A percentile compares a stretch with the other conserved stretches of the same genome.
These are phyloP conservation scores for Vitis rupestris DNA, from an alignment of 164 flowering plant genomes.

Conservation along the genomic window DNA sequence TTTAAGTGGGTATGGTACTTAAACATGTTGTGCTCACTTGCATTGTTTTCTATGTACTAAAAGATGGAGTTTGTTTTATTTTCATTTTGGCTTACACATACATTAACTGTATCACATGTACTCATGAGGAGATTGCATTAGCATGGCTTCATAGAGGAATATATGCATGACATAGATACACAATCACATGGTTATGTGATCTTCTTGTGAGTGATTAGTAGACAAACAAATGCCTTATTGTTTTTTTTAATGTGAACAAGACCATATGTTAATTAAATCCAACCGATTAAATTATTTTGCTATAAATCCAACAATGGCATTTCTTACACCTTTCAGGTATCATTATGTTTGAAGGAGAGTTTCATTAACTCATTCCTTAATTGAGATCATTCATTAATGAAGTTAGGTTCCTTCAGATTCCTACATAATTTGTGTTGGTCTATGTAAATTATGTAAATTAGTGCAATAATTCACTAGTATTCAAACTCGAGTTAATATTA, in stretches of 20 bases:
- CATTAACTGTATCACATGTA: too few species aligned
- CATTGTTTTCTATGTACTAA: too few species aligned
- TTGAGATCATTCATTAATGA: conserved; percentile 91
- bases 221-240: neutral
- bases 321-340: conserved; percentile 54
- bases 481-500: too few species aligned
- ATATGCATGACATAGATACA: neutral
- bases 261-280: neutral
- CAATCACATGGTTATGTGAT: neutral
- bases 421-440: neutral
- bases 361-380: conserved; percentile 89
- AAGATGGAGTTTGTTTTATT: too few species aligned
- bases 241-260: too few species aligned
- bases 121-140: too few species aligned
- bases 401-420: conserved; percentile 40
- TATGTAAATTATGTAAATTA: neutral
- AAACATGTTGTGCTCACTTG: too few species aligned
- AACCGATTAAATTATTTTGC: neutral
- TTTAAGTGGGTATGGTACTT: too few species aligned
- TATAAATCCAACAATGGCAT: neutral
- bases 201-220: neutral
- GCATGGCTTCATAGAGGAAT: too few species aligned
- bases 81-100: too few species aligned
- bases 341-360: conserved; percentile 93
- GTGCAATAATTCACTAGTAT: too few species aligned